Evolutionary conservation across 2,329 filamentous ascomycete species (phyloP).

Genomic region (Madurella mycetomatis): DNA sequence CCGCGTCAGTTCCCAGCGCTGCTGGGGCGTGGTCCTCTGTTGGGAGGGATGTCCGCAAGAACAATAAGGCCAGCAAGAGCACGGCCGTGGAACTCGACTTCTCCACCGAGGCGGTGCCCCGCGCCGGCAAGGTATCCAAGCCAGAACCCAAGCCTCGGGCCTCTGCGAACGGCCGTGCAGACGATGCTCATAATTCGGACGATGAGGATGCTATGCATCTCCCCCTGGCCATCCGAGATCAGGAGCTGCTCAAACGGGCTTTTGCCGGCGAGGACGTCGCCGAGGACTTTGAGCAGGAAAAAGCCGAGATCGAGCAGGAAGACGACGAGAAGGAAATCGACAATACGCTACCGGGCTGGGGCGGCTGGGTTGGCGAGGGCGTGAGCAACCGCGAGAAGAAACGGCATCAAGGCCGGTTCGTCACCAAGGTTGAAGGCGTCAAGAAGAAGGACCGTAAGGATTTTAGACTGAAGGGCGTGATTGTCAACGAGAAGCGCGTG

Average conservation of each 20-base stretch:
- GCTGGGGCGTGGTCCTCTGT: conserved; percentile 41
- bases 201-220: conserved; percentile 46
- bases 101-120: conserved; percentile 30
- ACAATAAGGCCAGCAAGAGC: conserved; percentile 33
- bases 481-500: conserved; percentile 84
- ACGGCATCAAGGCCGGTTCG: conserved; percentile 56
- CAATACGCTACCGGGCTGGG: conserved; percentile 90
- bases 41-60: conserved; percentile 35
- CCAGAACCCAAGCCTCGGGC: conserved; percentile 3
- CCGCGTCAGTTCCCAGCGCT: conserved; percentile 16
- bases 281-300: conserved; percentile 75
- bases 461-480: conserved; percentile 74
- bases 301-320: conserved; percentile 63
- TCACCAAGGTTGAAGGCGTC: conserved; percentile 67
- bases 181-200: conserved; percentile 39
- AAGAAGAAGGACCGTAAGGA: conserved; percentile 76
- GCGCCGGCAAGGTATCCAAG: neutral
- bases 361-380: conserved; percentile 82
- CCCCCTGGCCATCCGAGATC: conserved; percentile 55
- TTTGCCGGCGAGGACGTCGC: conserved; percentile 87
- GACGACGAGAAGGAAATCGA: conserved; percentile 82
- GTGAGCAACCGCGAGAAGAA: conserved; percentile 66
- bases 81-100: conserved; percentile 40
- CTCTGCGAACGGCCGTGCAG: conserved; percentile 7
- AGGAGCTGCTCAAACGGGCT: conserved; percentile 70